These are phyloP conservation scores for Saccharomycopsis schoenii DNA, from an alignment of 805 yeast genomes.

Conservation along the genomic window DNA sequence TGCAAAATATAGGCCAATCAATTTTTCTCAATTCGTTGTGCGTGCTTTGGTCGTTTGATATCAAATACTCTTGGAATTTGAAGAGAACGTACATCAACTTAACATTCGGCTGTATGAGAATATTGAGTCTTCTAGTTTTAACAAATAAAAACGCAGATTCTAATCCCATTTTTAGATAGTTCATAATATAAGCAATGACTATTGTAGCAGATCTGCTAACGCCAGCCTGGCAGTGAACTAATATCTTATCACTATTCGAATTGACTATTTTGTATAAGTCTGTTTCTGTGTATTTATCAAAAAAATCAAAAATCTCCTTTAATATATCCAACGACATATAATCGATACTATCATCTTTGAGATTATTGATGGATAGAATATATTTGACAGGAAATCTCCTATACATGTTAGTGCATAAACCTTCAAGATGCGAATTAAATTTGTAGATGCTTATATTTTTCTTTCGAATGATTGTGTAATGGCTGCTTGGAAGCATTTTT, in stretches of 20 bases:
- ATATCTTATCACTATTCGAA: conserved; percentile 34
- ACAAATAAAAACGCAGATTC: conserved; percentile 80
- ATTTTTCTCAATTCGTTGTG: not conserved
- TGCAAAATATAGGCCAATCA: not conserved
- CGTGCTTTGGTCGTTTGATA: not conserved
- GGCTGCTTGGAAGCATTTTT: conserved; percentile 15
- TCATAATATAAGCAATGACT: conserved; percentile 92
- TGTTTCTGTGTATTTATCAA: conserved; percentile 41
- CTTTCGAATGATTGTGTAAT: not conserved
- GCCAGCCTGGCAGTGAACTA: conserved; percentile 93
- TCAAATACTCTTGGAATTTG: conserved; percentile 33
- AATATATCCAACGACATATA: conserved; percentile 38
- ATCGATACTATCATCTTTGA: conserved; percentile 90
- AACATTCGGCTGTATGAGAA: conserved; percentile 88
- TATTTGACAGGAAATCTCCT: not conserved
- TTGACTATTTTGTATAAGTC: conserved; percentile 17
- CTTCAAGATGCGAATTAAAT: not conserved
- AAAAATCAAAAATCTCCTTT: conserved; percentile 50
- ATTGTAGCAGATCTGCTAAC: conserved; percentile 93
- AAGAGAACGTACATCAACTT: conserved; percentile 85
- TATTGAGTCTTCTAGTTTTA: conserved; percentile 81
- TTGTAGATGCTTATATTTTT: not conserved
- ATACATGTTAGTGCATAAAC: not conserved
- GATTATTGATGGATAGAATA: conserved; percentile 48
- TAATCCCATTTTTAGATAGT: conserved; percentile 51